phyloP scores from a whole-genome alignment of 768 basidiomycete genomes.

The Hericium alpestre region DNA sequence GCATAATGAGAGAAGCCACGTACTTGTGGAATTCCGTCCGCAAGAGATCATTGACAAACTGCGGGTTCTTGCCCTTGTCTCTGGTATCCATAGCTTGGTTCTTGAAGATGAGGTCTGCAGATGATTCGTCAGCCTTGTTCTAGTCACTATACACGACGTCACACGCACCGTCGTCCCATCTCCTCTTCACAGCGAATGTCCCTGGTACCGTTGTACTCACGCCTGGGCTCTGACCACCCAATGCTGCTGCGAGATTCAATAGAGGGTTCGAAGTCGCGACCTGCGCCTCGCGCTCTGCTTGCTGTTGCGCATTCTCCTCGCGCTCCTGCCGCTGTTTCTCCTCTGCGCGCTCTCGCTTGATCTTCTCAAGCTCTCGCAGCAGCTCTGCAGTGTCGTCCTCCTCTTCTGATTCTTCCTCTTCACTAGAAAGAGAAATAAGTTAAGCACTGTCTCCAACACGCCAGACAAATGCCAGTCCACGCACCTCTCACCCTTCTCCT shows the following conservation, averaged over 20 bases:
- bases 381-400: constrained; percentile 93
- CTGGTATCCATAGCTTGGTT: constrained; percentile 83
- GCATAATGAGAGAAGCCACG: constrained; percentile 19
- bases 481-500: constrained; percentile 38
- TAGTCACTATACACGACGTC: neutral
- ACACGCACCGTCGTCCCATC: constrained; percentile 86
- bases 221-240: constrained; percentile 72
- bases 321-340: constrained; percentile 79
- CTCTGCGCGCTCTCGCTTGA: constrained; percentile 90
- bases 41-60: constrained; percentile 92
- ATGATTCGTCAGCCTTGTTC: neutral
- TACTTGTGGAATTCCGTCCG: constrained; percentile 91
- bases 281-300: constrained; percentile 62
- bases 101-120: constrained; percentile 89
- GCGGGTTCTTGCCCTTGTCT: constrained; percentile 42
- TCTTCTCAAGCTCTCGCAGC: constrained; percentile 94
- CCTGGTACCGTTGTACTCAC: constrained; percentile 67
- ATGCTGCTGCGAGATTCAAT: constrained; percentile 81
- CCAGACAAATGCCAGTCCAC: constrained; percentile 2
- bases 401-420: constrained; percentile 52
- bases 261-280: constrained; percentile 84
- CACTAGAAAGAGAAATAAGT: constrained; percentile 17
- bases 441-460: constrained; percentile 20
- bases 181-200: constrained; percentile 81
- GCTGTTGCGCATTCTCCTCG: constrained; percentile 54